Base-by-base conservation (phyloP, 495 filamentous ascomycete species). In the Xylaria castorea region DNA sequence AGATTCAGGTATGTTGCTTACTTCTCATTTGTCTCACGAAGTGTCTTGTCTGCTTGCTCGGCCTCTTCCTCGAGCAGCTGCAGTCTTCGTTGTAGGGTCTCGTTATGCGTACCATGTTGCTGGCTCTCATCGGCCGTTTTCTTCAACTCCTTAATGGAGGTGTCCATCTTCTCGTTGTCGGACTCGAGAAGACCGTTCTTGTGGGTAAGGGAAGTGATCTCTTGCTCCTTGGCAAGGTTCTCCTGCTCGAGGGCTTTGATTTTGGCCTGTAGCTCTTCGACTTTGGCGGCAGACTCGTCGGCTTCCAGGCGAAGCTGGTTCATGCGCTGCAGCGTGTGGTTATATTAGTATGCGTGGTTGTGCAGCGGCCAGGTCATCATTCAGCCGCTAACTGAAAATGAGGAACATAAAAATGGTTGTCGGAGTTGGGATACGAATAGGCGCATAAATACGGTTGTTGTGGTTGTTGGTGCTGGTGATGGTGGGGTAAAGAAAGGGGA, bases 1-100 rank as follows among this genome's bases (percentile, higher is more conserved):
- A 16, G 22, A 53, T 48, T 18, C 51, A 58, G 65, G 68, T 68
- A 44, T 63, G 44, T 57, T 46, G 83, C 93, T 79, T 91, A 98
- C 96, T 98, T 98, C 84, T 99, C 97, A 81, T 97, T 98, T 72
- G 94, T 93, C 86, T 98, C 96, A 78, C 97, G 91, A 78, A 98
- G 86, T 74, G 92, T 96, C 90, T 92, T 92, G 82, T 99, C 97
- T 64, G 94, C 92, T 82, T 95, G 90, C 86, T 99, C 96, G 71
- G 93, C 94, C 87, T 99, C 96, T 83, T 98, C 96, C 86, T 99
- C 96, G 71, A 98, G 88, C 77, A 99, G 85, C 89, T 97, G 94
- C 80, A 98, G 85, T 87, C 92, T 94, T 80, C 97, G 90, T 85
- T 94, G 92, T 75, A 99, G 86, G 73, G 91, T 85, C 85, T 98